These are phyloP conservation scores for Gardenia jasminoides DNA, from an alignment of 257 asterid species.

Conservation along the genomic window DNA sequence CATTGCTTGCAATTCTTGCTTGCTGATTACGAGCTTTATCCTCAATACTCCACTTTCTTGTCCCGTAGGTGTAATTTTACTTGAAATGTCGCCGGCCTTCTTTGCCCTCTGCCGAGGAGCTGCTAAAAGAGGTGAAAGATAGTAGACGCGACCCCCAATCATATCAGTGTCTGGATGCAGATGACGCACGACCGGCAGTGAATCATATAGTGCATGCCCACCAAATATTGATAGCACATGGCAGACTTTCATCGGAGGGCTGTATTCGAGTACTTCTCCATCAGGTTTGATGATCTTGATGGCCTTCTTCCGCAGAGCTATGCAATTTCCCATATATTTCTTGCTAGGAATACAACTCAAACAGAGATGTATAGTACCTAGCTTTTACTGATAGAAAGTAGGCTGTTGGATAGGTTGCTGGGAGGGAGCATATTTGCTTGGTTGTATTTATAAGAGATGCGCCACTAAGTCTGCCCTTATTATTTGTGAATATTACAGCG, in stretches of 20 bases:
- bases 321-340: constrained; percentile 79
- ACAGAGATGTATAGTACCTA: background rate
- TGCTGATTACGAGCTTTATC: constrained; percentile 69
- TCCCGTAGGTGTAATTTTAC: constrained; percentile 32
- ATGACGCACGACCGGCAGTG: constrained; percentile 42
- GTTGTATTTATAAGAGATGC: constrained; percentile 38
- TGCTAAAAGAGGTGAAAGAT: constrained; percentile 54
- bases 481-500: constrained; percentile 31
- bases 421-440: constrained; percentile 27
- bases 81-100: constrained; percentile 43
- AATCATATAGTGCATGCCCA: constrained; percentile 61
- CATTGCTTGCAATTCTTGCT: constrained; percentile 65
- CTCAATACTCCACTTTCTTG: constrained; percentile 44
- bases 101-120: constrained; percentile 22
- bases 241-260: constrained; percentile 52
- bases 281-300: constrained; percentile 60
- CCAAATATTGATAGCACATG: constrained; percentile 49
- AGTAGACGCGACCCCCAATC: constrained; percentile 51
- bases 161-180: constrained; percentile 50
- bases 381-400: background rate
- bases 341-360: background rate
- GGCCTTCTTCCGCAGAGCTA: constrained; percentile 43
- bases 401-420: constrained; percentile 18
- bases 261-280: constrained; percentile 67
- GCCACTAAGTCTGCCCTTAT: constrained; percentile 31